Percentiles rank a stretch among this genome's conserved stretches.
Conservation (phyloP, 371 early-diverging fungal genomes). For the Syncephalastrum contaminatum region DNA sequence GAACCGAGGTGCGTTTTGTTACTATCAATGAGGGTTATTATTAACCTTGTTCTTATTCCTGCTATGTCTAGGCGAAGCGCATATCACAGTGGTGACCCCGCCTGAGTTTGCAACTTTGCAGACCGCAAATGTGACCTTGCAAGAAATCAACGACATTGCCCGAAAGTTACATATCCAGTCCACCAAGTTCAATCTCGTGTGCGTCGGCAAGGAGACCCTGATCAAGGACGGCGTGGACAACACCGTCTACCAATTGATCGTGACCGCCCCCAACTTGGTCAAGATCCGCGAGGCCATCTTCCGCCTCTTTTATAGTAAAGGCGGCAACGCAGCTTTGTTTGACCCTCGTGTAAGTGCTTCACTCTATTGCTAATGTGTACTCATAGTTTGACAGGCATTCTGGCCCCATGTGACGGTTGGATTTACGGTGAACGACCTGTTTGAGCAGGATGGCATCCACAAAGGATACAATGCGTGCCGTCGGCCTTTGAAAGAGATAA, state of each 20-base stretch:
- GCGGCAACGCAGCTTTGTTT: constrained; percentile 63
- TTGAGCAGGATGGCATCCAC: constrained; percentile 67
- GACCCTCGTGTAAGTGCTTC: constrained; percentile 37
- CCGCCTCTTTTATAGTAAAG: constrained; percentile 45
- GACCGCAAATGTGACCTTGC: constrained; percentile 66
- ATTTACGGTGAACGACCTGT: constrained; percentile 63
- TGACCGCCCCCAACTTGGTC: constrained; percentile 34
- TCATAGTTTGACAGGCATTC: constrained; percentile 40
- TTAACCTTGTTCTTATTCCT: neutral
- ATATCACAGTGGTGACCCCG: constrained; percentile 75
- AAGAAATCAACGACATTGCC: constrained; percentile 68
- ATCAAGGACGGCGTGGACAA: constrained; percentile 22
- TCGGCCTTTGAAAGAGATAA: constrained; percentile 14
- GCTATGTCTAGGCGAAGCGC: constrained; percentile 60
- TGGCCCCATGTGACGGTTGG: constrained; percentile 79
- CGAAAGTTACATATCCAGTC: constrained; percentile 52
- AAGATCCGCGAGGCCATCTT: constrained; percentile 53
- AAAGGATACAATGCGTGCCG: constrained; percentile 76
- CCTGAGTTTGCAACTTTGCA: constrained; percentile 68
- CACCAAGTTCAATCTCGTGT: constrained; percentile 53
- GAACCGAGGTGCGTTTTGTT: constrained; percentile 29
- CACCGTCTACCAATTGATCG: constrained; percentile 46
- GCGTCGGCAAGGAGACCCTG: constrained; percentile 64
- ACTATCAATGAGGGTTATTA: neutral
- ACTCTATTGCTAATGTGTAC: neutral